A percentile compares a stretch with the other conserved stretches of the same genome.
These are phyloP conservation scores for Tylopilus sp. DNA, from an alignment of 1,284 basidiomycete genomes.

Conservation along the genomic window DNA sequence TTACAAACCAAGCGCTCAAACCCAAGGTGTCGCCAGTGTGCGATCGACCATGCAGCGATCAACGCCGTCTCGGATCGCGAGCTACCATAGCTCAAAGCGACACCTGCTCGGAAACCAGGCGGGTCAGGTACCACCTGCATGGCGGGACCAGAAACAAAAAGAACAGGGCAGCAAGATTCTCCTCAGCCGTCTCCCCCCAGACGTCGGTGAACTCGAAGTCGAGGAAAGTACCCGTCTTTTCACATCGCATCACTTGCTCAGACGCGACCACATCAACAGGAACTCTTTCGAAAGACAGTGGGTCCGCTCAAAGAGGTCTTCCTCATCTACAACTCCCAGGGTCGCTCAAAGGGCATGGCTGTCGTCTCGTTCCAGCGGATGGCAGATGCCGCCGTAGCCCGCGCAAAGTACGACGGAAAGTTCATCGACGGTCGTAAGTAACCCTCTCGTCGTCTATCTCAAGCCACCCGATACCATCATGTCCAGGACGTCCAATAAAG, in stretches of 20 bases:
- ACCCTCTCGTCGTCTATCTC: neutral
- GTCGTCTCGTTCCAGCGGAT: slow-evolving; percentile 59
- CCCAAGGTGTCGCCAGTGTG: no score
- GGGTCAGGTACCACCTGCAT: slow-evolving; percentile 54
- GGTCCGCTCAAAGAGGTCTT: slow-evolving; percentile 67
- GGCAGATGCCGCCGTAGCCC: slow-evolving; percentile 58
- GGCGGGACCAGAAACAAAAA: slow-evolving; percentile 43
- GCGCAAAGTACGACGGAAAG: slow-evolving; percentile 66
- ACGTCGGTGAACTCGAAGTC: slow-evolving; percentile 65
- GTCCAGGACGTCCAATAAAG: slow-evolving; percentile 60
- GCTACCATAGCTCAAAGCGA: slow-evolving; percentile 53
- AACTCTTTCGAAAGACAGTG: slow-evolving; percentile 69
- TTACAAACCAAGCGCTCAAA: slow-evolving; percentile 1
- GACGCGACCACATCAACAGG: slow-evolving; percentile 38
- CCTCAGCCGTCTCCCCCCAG: slow-evolving; percentile 61
- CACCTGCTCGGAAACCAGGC: slow-evolving; percentile 55
- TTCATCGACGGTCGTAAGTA: slow-evolving; percentile 70
- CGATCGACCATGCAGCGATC: neutral
- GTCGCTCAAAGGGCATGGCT: slow-evolving; percentile 71
- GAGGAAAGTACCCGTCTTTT: slow-evolving; percentile 47
- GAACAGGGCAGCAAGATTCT: slow-evolving; percentile 63
- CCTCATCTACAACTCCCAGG: slow-evolving; percentile 68
- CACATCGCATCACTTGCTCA: neutral
- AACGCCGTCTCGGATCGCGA: slow-evolving; percentile 37
- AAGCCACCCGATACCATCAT: neutral